Evolutionary conservation across 306 rosid genomes (phyloP).

Genomic region (Abrus pulchellus): DNA sequence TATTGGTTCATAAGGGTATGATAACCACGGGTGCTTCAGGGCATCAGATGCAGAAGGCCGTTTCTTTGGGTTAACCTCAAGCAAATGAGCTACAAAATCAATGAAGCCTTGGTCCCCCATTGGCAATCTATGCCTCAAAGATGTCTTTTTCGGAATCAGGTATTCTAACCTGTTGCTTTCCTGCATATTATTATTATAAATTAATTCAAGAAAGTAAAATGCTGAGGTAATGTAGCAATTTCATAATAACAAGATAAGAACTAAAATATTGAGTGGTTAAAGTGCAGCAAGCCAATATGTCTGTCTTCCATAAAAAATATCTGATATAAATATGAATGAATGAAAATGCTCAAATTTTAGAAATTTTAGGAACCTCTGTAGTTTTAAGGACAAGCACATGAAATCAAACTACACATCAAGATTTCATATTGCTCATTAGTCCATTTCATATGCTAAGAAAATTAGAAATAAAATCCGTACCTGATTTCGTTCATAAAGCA

Average conservation of each 20-base stretch:
- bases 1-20: constrained; percentile 96
- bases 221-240: constrained; percentile 30
- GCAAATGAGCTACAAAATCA: constrained; percentile 87
- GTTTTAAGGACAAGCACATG: constrained; percentile 6
- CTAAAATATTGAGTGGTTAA: constrained; percentile 19
- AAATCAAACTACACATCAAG: constrained; percentile 21
- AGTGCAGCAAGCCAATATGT: not conserved
- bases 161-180: constrained; percentile 91
- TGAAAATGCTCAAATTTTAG: not conserved
- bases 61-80: constrained; percentile 90
- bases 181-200: constrained; percentile 56
- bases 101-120: constrained; percentile 99
- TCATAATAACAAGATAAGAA: constrained; percentile 21
- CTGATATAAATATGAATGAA: not conserved
- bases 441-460: constrained; percentile 2
- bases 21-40: constrained; percentile 96
- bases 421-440: constrained; percentile 18
- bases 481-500: constrained; percentile 99
- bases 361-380: not conserved
- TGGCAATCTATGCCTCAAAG: constrained; percentile 94
- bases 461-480: constrained; percentile 53
- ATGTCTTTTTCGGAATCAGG: constrained; percentile 95
- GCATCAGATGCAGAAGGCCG: constrained; percentile 98
- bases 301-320: not conserved
- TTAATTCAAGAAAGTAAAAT: constrained; percentile 25